Conservation (phyloP, 306 rosid species). For the Lotus japonicus region DNA sequence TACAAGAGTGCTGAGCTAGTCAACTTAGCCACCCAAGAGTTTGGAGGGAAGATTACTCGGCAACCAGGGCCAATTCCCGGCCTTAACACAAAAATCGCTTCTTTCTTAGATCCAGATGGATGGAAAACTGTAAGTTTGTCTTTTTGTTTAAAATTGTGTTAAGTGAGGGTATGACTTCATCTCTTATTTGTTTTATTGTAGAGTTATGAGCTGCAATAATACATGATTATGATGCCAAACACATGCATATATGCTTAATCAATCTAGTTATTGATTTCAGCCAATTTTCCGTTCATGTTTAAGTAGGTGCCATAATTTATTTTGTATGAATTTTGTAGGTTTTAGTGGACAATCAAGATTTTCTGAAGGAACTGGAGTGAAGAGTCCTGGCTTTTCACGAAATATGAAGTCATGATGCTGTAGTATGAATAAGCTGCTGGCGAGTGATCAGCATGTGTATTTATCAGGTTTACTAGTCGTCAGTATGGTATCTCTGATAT, state of each 20-base stretch:
- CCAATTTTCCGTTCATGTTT: background rate
- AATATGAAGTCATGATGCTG: background rate
- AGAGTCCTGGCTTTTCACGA: background rate
- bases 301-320: conserved; percentile 3
- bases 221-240: background rate
- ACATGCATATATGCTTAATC: background rate
- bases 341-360: conserved; percentile 83
- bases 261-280: background rate
- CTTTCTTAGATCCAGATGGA: conserved; percentile 96
- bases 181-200: background rate
- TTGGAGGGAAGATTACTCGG: conserved; percentile 93
- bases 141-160: background rate
- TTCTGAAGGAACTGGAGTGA: conserved; percentile 70
- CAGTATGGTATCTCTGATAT: background rate
- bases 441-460: background rate
- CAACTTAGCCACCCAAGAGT: conserved; percentile 60
- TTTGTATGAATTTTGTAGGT: conserved; percentile 45
- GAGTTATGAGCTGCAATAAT: background rate
- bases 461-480: background rate
- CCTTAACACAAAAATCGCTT: conserved; percentile 70
- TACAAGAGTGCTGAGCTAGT: conserved; percentile 89
- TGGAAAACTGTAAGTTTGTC: conserved; percentile 85
- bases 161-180: background rate
- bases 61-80: conserved; percentile 90
- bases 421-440: conserved; percentile 31